phyloP scores from a whole-genome alignment of 75 land plant genomes.

The Azolla pinnata region DNA sequence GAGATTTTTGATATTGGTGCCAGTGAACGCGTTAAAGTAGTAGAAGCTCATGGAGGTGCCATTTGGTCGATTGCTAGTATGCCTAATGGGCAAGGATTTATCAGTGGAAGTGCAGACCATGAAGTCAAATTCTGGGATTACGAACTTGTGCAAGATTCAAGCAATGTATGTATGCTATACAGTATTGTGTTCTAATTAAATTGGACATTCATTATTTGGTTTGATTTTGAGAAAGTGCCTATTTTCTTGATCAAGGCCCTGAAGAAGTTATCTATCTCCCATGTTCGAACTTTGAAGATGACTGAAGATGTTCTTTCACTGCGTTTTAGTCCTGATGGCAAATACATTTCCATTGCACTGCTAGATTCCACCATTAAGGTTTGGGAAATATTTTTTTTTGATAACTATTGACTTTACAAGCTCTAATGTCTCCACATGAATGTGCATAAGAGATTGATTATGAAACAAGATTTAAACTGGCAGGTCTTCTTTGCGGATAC shows the following conservation, averaged over 20 bases:
- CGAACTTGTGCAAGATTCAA: slow-evolving; percentile 37
- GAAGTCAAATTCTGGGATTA: slow-evolving; percentile 96
- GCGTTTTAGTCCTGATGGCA: slow-evolving; percentile 69
- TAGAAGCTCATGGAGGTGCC: slow-evolving; percentile 73
- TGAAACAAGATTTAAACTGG: not conserved
- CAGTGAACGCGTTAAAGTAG: slow-evolving; percentile 46
- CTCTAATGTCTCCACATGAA: not conserved
- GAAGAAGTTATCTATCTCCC: slow-evolving; percentile 42
- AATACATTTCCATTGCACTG: slow-evolving; percentile 79
- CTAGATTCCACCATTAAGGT: slow-evolving; percentile 86
- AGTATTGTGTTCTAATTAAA: not conserved
- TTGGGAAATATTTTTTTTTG: not conserved
- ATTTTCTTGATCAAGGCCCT: slow-evolving; percentile 1
- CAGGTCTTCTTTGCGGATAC: slow-evolving; percentile 88
- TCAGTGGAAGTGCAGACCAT: slow-evolving; percentile 85
- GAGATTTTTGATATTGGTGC: slow-evolving; percentile 84
- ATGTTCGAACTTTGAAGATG: slow-evolving; percentile 71
- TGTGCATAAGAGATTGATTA: not conserved
- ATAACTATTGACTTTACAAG: too few species aligned
- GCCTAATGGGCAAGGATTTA: slow-evolving; percentile 76
- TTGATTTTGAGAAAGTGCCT: not conserved
- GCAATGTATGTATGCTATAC: slow-evolving; percentile 23
- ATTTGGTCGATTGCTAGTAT: slow-evolving; percentile 53
- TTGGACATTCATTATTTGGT: not conserved
- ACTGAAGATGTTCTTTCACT: slow-evolving; percentile 67